These are phyloP conservation scores for Kodamaea laetipori DNA, from an alignment of 805 yeast species.

Conservation along the genomic window DNA sequence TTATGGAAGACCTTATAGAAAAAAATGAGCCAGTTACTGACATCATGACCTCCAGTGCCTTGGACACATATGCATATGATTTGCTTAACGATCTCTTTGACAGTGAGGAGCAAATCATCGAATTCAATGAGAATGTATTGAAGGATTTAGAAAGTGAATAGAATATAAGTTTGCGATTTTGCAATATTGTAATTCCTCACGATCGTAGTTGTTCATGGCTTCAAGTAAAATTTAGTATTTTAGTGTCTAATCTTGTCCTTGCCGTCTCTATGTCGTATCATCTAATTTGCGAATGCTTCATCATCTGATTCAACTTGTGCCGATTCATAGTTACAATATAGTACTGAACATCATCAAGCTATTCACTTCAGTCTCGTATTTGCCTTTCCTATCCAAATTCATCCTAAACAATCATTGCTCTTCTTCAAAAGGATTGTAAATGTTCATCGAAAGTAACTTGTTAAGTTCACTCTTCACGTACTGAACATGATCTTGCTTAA, in stretches of 20 bases:
- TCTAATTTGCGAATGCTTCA: too few relatives aligned
- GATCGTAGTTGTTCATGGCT: too few relatives aligned
- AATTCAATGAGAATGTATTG: slow-evolving; percentile 31
- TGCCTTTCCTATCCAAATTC: too few relatives aligned
- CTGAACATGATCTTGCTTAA: slow-evolving; percentile 75
- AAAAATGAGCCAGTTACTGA: slow-evolving; percentile 38
- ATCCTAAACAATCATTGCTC: too few relatives aligned
- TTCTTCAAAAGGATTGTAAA: slow-evolving; percentile 81
- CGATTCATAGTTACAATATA: background rate
- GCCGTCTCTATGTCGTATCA: too few relatives aligned
- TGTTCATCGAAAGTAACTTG: slow-evolving; percentile 73
- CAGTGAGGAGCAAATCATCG: slow-evolving; percentile 17
- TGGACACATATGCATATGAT: slow-evolving; percentile 52
- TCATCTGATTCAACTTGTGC: too few relatives aligned
- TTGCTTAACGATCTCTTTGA: slow-evolving; percentile 27
- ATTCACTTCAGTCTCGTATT: too few relatives aligned
- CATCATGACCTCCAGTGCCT: slow-evolving; percentile 65
- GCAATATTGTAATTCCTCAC: background rate
- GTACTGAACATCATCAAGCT: too few relatives aligned
- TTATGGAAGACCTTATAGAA: slow-evolving; percentile 7
- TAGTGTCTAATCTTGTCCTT: too few relatives aligned
- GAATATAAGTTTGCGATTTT: background rate
- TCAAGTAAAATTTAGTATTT: too few relatives aligned
- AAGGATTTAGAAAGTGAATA: slow-evolving; percentile 19
- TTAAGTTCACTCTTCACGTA: slow-evolving; percentile 78